Conservation (phyloP, 441 rosid genomes). For the Erodium moschatum region DNA sequence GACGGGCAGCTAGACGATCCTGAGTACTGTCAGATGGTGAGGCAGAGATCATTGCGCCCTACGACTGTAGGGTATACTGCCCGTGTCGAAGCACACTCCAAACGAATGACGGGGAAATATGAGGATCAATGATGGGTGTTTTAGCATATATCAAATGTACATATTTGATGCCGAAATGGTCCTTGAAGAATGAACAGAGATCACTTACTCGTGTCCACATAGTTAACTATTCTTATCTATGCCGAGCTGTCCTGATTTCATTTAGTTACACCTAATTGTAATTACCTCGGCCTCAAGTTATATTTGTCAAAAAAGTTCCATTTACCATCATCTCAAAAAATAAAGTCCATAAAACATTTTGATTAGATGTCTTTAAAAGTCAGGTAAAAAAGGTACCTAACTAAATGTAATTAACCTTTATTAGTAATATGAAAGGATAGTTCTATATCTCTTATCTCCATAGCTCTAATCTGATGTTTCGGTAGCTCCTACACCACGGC, state of each 20-base stretch:
- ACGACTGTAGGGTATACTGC: slow-evolving; percentile 77
- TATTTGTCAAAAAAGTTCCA: no score
- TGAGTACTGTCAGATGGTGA: slow-evolving; percentile 63
- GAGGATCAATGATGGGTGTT: background rate
- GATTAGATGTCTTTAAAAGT: no score
- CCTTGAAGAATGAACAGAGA: background rate
- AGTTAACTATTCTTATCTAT: no score
- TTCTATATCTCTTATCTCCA: background rate
- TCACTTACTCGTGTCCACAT: background rate
- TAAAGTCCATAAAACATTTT: no score
- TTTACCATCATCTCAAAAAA: no score
- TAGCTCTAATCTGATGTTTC: background rate
- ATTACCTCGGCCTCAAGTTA: no score
- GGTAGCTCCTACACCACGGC: background rate
- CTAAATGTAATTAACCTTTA: no score
- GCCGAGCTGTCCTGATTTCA: no score
- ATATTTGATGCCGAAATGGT: background rate
- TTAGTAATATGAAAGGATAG: background rate
- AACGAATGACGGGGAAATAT: background rate
- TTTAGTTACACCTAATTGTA: no score
- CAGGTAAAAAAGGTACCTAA: no score
- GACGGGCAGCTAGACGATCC: slow-evolving; percentile 73
- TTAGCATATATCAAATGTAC: background rate
- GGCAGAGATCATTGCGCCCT: slow-evolving; percentile 64
- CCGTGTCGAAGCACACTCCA: slow-evolving; percentile 31